Base-by-base conservation (phyloP, 345 rosid genomes). In the Lepidium didymum region DNA sequence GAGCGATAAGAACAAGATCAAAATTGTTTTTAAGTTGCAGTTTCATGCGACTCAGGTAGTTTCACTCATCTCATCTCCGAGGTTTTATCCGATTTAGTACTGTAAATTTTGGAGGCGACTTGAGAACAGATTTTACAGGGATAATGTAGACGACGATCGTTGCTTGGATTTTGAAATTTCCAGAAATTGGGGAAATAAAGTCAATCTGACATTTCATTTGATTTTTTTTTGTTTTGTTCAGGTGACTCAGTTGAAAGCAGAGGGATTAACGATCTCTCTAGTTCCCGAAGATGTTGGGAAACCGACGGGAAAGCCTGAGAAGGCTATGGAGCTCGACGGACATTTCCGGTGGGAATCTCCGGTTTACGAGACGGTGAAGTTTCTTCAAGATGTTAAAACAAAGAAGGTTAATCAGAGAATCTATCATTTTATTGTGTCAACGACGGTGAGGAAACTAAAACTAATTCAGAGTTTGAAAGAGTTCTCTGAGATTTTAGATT, bases 41-140 rank as follows among this genome's bases (percentile, higher is more conserved):
- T 89, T 94, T 75, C 99, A 86, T 73, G 96, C 85, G 15, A 94
- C 97, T 75, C 96, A 91, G 96, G 99, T 91, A 62, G 23, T 7
- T 23, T 23, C 31, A 7, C 11, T 62, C 8, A 23, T 6, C 18
- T 54, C n/a, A 7, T 33, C 46, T 36, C 51, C 3, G 18, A 46
- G 1, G 0, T 45, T 18, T 34, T 16, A 4, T 6, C 34, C 19
- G 35, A 21, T 49, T 45, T 8, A 4, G 7, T 34, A 10, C 38
- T 3, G 9, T n/a, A 13, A 27, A 52, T 11, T 15, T 13, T n/a
- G 38, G 25, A 13, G 51, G 51, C 36, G 37, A 14, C 47, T 14
- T 4, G 19, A 45, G 23, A 10, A 47, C n/a, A 19, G 15, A 25
- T 15, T 23, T 27, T 43, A 5, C 13, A 5, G 42, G 34, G 51